These are phyloP conservation scores for Trifolium pratense DNA, from an alignment of 306 rosid genomes.

Conservation along the genomic window DNA sequence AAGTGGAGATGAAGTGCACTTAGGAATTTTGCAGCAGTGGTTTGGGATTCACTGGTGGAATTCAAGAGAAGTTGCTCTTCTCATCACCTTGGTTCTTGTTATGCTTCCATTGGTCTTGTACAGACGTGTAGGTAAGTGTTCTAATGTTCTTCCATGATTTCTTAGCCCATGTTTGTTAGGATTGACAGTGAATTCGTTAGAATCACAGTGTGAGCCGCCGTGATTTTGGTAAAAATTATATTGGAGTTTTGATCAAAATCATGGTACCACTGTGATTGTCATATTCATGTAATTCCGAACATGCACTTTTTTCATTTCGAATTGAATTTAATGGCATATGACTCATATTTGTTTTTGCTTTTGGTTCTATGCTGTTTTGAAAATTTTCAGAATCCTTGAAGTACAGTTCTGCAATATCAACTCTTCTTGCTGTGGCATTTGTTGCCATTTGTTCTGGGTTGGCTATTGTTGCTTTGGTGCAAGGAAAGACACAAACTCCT, in stretches of 20 bases:
- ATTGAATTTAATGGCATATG: slow-evolving; percentile 13
- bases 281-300: neutral
- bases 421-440: slow-evolving; percentile 80
- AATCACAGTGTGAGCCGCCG: neutral
- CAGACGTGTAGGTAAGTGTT: slow-evolving; percentile 72
- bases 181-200: neutral
- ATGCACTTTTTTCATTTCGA: neutral
- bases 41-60: slow-evolving; percentile 98
- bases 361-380: slow-evolving; percentile 1
- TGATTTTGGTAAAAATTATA: no score
- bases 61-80: slow-evolving; percentile 70
- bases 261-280: neutral
- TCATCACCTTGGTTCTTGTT: slow-evolving; percentile 59
- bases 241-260: neutral
- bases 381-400: slow-evolving; percentile 68
- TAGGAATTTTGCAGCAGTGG: slow-evolving; percentile 91
- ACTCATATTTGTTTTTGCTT: neutral
- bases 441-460: slow-evolving; percentile 79
- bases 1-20: slow-evolving; percentile 57
- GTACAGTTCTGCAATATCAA: slow-evolving; percentile 78
- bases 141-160: slow-evolving; percentile 13
- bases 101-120: slow-evolving; percentile 78
- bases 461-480: slow-evolving; percentile 68
- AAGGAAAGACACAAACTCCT: slow-evolving; percentile 74
- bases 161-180: neutral